Percentiles rank a stretch among this genome's conserved stretches.
Conservation (phyloP, 2,329 filamentous ascomycete genomes). For the Clarireedia sp. region DNA sequence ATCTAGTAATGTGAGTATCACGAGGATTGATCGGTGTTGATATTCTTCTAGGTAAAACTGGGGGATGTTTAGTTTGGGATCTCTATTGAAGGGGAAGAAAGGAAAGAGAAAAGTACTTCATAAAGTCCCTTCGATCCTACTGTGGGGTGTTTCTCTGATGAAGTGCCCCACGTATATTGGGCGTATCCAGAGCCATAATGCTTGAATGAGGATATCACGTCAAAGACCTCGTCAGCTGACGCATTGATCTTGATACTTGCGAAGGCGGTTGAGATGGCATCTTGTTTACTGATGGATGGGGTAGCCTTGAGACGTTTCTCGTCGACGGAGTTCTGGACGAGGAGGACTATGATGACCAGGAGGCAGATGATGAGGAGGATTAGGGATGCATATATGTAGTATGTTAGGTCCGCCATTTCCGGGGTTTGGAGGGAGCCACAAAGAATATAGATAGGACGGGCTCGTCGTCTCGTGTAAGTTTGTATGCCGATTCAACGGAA, state of each 20-base stretch:
- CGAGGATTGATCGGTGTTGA: not conserved
- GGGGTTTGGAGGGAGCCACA: too few relatives aligned
- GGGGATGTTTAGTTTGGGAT: not conserved
- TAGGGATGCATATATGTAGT: not conserved
- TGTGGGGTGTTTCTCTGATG: slow-evolving; percentile 11
- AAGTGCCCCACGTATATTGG: slow-evolving; percentile 15
- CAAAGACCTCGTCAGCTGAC: slow-evolving; percentile 17
- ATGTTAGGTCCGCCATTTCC: not conserved
- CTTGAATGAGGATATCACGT: slow-evolving; percentile 13
- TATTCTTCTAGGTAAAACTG: slow-evolving; percentile 4
- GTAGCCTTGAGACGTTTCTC: slow-evolving; percentile 10
- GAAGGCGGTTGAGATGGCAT: slow-evolving; percentile 14
- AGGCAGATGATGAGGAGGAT: slow-evolving; percentile 1
- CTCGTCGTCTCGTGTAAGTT: too few relatives aligned
- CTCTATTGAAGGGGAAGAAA: not conserved
- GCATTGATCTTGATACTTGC: slow-evolving; percentile 16
- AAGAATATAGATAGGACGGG: too few relatives aligned
- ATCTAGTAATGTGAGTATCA: slow-evolving; percentile 16
- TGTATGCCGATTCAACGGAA: not conserved
- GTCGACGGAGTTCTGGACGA: slow-evolving; percentile 9
- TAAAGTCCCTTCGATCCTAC: slow-evolving; percentile 16
- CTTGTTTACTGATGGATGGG: slow-evolving; percentile 10
- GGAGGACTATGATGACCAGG: slow-evolving; percentile 12
- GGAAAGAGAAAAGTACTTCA: slow-evolving; percentile 9
- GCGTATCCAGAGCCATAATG: slow-evolving; percentile 11